These are phyloP conservation scores for Dactylellina cionopaga DNA, from an alignment of 2,329 filamentous ascomycete species.

Conservation along the genomic window DNA sequence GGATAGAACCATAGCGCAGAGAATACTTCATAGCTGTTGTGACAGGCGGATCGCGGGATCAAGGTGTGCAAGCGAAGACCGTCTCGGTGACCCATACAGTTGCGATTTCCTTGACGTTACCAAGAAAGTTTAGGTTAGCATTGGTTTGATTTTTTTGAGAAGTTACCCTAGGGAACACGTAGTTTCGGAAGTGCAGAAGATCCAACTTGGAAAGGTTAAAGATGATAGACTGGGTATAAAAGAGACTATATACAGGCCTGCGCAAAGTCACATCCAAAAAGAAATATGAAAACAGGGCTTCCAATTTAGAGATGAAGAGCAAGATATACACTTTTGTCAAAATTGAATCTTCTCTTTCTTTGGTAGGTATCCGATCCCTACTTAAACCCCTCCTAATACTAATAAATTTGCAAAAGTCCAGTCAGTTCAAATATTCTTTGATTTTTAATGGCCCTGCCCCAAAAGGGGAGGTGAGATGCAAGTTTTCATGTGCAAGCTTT, in stretches of 20 bases:
- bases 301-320: neutral
- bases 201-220: neutral
- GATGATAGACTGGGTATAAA: neutral
- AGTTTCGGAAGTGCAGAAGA: neutral
- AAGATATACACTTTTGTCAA: too few species aligned
- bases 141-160: neutral
- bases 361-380: neutral
- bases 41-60: too few species aligned
- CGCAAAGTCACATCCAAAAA: too few species aligned
- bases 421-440: too few species aligned
- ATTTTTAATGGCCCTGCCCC: neutral
- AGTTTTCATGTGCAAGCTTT: neutral
- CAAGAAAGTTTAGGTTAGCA: conserved; percentile 10
- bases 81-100: conserved; percentile 38
- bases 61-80: neutral
- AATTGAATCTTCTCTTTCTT: too few species aligned
- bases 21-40: too few species aligned
- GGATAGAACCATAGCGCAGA: neutral
- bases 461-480: neutral
- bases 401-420: too few species aligned
- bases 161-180: neutral
- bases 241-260: conserved; percentile 9
- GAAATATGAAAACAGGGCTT: neutral
- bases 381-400: neutral
- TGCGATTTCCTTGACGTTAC: conserved; percentile 1